These are phyloP conservation scores for Plasmodium gonderi DNA, from an alignment of 169 alveolate genomes.

Conservation along the genomic window DNA sequence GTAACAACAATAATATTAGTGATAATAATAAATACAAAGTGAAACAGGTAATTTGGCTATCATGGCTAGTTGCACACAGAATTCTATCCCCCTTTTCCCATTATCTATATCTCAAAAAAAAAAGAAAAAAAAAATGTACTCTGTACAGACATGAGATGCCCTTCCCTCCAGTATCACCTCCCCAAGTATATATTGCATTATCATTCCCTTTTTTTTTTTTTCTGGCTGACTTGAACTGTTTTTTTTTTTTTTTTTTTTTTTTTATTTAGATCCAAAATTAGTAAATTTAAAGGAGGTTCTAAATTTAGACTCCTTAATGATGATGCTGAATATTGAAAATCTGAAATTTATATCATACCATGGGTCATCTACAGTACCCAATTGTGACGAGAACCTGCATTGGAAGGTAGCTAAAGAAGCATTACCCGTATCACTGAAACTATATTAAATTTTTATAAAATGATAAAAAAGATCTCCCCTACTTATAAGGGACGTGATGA, in stretches of 20 bases:
- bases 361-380: conserved; percentile 87
- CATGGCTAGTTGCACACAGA: background rate
- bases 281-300: conserved; percentile 81
- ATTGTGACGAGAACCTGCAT: conserved; percentile 86
- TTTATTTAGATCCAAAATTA: conserved; percentile 61
- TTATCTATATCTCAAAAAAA: too few relatives aligned
- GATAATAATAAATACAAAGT: too few relatives aligned
- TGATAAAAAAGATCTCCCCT: conserved; percentile 81
- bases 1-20: too few relatives aligned
- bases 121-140: too few relatives aligned
- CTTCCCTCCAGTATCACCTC: too few relatives aligned
- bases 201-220: too few relatives aligned
- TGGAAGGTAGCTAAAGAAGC: conserved; percentile 90
- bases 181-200: too few relatives aligned
- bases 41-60: background rate
- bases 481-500: conserved; percentile 60
- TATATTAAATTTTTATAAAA: conserved; percentile 86
- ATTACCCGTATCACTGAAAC: conserved; percentile 88
- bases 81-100: background rate
- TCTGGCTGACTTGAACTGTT: background rate
- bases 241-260: background rate
- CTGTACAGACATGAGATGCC: too few relatives aligned
- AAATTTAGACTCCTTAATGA: conserved; percentile 84
- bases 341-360: conserved; percentile 86
- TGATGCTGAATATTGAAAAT: conserved; percentile 87